Conservation (phyloP, 2,329 filamentous ascomycete genomes). For the Neonectria neomacrospora region DNA sequence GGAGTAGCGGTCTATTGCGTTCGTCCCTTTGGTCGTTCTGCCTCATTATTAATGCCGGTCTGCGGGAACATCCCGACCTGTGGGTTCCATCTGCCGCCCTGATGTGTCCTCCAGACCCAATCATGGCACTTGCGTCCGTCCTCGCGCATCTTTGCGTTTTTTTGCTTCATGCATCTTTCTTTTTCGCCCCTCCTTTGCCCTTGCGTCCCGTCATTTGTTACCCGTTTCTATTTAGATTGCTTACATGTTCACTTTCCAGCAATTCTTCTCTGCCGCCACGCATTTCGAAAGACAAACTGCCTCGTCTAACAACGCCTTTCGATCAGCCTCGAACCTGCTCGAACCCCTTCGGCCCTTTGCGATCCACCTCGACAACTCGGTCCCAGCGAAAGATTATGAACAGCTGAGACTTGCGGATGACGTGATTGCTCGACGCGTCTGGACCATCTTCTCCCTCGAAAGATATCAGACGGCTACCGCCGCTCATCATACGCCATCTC, state of each 20-base stretch:
- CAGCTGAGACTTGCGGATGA: constrained; percentile 27
- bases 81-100: constrained; percentile 27
- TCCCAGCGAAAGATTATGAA: constrained; percentile 3
- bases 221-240: constrained; percentile 15
- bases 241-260: constrained; percentile 14
- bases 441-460: constrained; percentile 21
- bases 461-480: constrained; percentile 18
- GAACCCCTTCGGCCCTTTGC: neutral
- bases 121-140: constrained; percentile 28
- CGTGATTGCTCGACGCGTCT: constrained; percentile 30
- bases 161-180: constrained; percentile 16
- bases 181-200: constrained; percentile 25
- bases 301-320: constrained; percentile 4
- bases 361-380: constrained; percentile 3
- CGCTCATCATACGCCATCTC: constrained; percentile 32
- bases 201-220: constrained; percentile 23
- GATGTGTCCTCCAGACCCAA: constrained; percentile 23
- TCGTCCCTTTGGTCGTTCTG: constrained; percentile 8
- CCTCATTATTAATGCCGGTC: constrained; percentile 3
- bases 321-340: constrained; percentile 23
- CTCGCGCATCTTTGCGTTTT: constrained; percentile 34
- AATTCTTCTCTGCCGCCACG: constrained; percentile 24
- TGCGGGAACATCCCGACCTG: constrained; percentile 19
- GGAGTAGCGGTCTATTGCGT: neutral
- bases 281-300: constrained; percentile 19